Conservation (phyloP, 2,329 filamentous ascomycete species). For the Lachnellula hyalina region DNA sequence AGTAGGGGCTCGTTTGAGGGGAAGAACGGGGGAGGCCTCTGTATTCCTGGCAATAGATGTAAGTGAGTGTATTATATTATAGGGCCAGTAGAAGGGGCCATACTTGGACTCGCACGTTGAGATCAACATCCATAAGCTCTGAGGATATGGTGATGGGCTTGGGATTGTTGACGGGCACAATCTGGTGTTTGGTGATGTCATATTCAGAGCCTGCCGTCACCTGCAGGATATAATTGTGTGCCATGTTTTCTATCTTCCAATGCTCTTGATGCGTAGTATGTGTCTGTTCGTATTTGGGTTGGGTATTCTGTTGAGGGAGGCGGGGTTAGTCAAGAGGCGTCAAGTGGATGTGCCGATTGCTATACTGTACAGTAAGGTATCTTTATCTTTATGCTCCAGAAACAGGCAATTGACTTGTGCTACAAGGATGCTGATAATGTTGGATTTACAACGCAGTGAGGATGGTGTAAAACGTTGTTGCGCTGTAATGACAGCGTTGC, state of each 20-base stretch:
- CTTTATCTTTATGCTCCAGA: too few species aligned
- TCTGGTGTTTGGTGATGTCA: conserved; percentile 63
- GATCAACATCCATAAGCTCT: conserved; percentile 56
- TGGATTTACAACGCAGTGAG: too few species aligned
- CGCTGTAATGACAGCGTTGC: too few species aligned
- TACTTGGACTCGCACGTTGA: conserved; percentile 69
- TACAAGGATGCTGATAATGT: too few species aligned
- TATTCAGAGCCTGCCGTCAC: conserved; percentile 80
- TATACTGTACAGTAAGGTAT: too few species aligned
- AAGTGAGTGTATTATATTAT: conserved; percentile 2
- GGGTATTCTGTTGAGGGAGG: neutral
- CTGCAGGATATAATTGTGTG: conserved; percentile 70
- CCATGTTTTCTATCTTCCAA: conserved; percentile 38
- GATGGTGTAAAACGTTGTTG: too few species aligned
- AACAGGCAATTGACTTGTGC: too few species aligned
- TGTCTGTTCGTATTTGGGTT: neutral
- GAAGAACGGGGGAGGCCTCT: conserved; percentile 66
- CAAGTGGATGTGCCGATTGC: neutral
- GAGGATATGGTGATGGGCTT: conserved; percentile 58
- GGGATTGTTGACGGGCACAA: conserved; percentile 70
- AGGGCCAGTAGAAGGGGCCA: conserved; percentile 39
- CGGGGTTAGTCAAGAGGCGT: neutral
- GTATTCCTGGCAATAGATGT: conserved; percentile 38
- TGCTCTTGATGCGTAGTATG: neutral
- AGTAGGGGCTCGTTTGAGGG: conserved; percentile 70